Conservation (phyloP, 2,329 filamentous ascomycete genomes). For the Dothidotthia symphoricarpi region DNA sequence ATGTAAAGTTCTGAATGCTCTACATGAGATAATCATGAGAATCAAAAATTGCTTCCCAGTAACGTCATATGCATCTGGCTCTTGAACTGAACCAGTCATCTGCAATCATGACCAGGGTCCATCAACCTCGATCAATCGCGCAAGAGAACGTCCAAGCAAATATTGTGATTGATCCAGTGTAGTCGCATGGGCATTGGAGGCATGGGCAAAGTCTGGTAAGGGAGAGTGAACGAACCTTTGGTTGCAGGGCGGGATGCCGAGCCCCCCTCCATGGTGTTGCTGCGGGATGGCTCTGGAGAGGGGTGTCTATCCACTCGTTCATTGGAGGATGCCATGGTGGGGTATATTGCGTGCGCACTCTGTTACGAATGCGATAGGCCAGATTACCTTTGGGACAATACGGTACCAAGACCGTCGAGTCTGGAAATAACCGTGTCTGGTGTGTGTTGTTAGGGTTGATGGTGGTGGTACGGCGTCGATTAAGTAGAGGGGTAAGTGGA, state of each 20-base stretch:
- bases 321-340: conserved; percentile 31
- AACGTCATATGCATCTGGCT: neutral
- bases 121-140: neutral
- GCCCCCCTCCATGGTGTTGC: conserved; percentile 22
- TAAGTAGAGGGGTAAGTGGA: conserved; percentile 3
- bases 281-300: conserved; percentile 14
- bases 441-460: conserved; percentile 6
- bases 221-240: conserved; percentile 33
- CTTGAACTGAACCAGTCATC: neutral
- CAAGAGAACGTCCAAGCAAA: neutral
- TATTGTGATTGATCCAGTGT: neutral
- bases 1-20: neutral
- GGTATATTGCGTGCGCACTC: conserved; percentile 1
- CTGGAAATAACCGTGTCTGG: conserved; percentile 2
- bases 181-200: conserved; percentile 6
- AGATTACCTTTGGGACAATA: conserved; percentile 2
- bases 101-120: neutral
- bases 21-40: neutral
- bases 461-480: conserved; percentile 9
- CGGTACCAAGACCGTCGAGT: conserved; percentile 3
- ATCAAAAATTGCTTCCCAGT: neutral
- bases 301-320: conserved; percentile 20
- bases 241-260: conserved; percentile 26
- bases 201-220: conserved; percentile 4
- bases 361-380: conserved; percentile 7